phyloP scores from a whole-genome alignment of 1,139 yeast species.

The Tardiomyces depauwii region DNA sequence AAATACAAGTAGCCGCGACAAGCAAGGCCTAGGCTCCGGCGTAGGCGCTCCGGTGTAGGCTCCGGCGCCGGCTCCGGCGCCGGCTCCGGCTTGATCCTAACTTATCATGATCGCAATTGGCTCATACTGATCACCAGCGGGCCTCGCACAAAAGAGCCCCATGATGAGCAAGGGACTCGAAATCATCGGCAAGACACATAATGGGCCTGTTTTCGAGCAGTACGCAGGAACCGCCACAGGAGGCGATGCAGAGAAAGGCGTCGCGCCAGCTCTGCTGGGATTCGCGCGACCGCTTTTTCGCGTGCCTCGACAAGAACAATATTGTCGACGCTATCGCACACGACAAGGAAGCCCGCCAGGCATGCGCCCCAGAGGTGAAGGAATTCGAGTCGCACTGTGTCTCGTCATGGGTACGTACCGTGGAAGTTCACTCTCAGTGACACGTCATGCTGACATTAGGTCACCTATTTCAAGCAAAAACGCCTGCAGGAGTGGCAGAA shows the following conservation, averaged over 20 bases:
- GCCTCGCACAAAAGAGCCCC: too few relatives aligned
- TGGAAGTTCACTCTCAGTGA: too few relatives aligned
- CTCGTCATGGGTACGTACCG: constrained; percentile 37
- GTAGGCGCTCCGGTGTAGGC: too few relatives aligned
- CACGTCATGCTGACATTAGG: not conserved
- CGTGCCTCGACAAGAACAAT: constrained; percentile 43
- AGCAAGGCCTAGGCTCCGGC: too few relatives aligned
- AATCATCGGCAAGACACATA: not conserved
- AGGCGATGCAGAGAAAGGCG: constrained; percentile 30
- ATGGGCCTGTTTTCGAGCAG: constrained; percentile 30
- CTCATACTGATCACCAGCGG: too few relatives aligned
- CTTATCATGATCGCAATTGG: too few relatives aligned
- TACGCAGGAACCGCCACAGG: constrained; percentile 17
- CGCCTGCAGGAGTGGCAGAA: constrained; percentile 47
- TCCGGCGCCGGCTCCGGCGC: too few relatives aligned
- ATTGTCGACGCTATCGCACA: constrained; percentile 34
- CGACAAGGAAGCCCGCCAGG: constrained; percentile 16
- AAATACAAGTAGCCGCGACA: too few relatives aligned
- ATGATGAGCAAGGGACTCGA: too few relatives aligned
- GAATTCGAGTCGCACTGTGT: constrained; percentile 46
- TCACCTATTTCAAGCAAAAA: constrained; percentile 54
- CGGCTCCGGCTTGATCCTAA: too few relatives aligned
- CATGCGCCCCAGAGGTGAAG: constrained; percentile 36
- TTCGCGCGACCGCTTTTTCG: constrained; percentile 46
- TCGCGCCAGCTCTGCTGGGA: constrained; percentile 58